Evolutionary conservation across 1,139 yeast species (phyloP).

Genomic region (Magnusiomyces suaveolens): DNA sequence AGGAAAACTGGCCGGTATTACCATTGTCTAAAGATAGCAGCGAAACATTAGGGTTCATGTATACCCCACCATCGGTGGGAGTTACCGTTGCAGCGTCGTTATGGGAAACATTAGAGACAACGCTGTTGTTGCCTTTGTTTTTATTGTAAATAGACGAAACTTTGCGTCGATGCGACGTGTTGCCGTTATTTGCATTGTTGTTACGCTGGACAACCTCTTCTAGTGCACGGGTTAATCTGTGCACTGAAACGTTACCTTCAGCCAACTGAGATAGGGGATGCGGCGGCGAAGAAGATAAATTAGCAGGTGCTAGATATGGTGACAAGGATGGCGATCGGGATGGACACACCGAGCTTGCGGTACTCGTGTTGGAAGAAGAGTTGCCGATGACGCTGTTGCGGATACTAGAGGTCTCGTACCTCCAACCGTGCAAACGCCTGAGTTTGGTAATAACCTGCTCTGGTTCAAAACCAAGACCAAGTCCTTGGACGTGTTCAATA

Average conservation of each 20-base stretch:
- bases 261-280: slow-evolving; percentile 9
- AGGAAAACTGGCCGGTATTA: too few relatives aligned
- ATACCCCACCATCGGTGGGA: too few relatives aligned
- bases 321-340: slow-evolving; percentile 8
- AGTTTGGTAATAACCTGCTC: slow-evolving; percentile 25
- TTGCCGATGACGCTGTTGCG: not conserved
- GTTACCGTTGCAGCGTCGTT: too few relatives aligned
- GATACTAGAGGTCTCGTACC: slow-evolving; percentile 12
- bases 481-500: slow-evolving; percentile 29
- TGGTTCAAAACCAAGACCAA: slow-evolving; percentile 18
- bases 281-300: not conserved
- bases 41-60: too few relatives aligned
- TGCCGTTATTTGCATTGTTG: not conserved
- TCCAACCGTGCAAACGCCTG: slow-evolving; percentile 27
- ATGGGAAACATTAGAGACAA: too few relatives aligned
- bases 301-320: slow-evolving; percentile 5
- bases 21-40: too few relatives aligned
- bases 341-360: slow-evolving; percentile 1
- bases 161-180: too few relatives aligned
- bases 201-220: slow-evolving; percentile 24
- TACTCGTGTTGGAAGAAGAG: not conserved
- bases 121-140: too few relatives aligned
- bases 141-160: too few relatives aligned
- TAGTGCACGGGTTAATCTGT: slow-evolving; percentile 27
- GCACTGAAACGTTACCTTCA: slow-evolving; percentile 19